Base-by-base conservation (phyloP, 2,329 filamentous ascomycete species). In the Nothophoma quercina region DNA sequence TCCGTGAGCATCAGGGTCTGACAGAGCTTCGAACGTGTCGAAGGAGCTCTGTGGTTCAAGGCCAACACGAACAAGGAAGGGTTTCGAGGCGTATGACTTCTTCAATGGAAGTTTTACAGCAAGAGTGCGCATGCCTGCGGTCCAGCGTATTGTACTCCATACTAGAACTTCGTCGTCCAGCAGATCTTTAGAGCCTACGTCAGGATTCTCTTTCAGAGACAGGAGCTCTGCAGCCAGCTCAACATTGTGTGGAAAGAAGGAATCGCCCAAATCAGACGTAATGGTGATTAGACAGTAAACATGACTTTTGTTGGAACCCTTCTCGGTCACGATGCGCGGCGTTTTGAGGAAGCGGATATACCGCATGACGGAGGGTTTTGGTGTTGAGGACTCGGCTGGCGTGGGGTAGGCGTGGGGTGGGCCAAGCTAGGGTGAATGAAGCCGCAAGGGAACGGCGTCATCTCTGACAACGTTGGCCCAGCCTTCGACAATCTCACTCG, bases 261-360 rank as follows among this genome's bases (percentile, higher is more conserved):
- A 80, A 62, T 89, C 86, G 15, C 88, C 88, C 7, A 90, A 77
- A 65, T 90, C 88, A 19, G 86, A 89, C 9, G 86, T 87, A 65
- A 90, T 80, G 30, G 86, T 87, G 52, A 89, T 76, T 23, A 85
- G 76, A 35, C 64, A 69, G 21, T 40, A 46, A 15, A 71, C 51
- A 3, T 63, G 44, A 7, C 25, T 21, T 35, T 52, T 64, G 30
- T 13, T 8, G 52, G 45, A 1, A 60, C 56, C 46, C 49, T 79
- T 67, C 23, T 76, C 74, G 21, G 66, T 53, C 33, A 69, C 64
- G 32, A 81, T 72, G 47, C 78, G 77, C 8, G 88, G 87, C 2
- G 83, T 76, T 64, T 89, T 89, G 61, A 90, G 78, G 63, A 89
- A 88, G 55, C 87, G 86, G 63, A 90, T 78, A 69, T 88, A 88